Conservation (phyloP, 1,139 yeast genomes). For the Diutina ranongensis region DNA sequence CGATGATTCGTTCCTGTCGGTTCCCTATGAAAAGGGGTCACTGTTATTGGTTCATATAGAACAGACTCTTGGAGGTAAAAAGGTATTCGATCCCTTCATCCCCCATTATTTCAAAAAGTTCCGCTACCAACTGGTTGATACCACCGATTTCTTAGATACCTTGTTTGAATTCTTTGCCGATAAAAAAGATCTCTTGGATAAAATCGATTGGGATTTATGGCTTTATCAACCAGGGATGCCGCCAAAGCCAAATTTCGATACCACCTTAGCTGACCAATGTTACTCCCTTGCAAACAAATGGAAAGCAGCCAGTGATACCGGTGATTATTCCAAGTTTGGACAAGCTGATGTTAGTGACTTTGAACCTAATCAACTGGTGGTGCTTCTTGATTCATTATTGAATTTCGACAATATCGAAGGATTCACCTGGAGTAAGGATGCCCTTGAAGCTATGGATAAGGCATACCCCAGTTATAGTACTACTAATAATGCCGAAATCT, state of each 20-base stretch:
- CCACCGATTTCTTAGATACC: conserved; percentile 70
- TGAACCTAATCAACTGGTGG: conserved; percentile 66
- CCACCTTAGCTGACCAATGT: conserved; percentile 66
- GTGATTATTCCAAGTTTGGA: conserved; percentile 11
- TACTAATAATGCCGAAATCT: conserved; percentile 69
- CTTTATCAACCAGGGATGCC: conserved; percentile 77
- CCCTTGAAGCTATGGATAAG: conserved; percentile 29
- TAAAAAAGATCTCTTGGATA: conserved; percentile 39
- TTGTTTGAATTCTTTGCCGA: conserved; percentile 51
- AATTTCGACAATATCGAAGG: conserved; percentile 21
- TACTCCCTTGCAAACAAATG: conserved; percentile 56
- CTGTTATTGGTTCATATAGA: conserved; percentile 69
- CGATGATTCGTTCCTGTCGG: conserved; percentile 79
- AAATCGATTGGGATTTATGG: conserved; percentile 82
- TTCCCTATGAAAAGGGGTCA: conserved; percentile 88
- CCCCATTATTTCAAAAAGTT: conserved; percentile 64
- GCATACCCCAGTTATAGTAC: conserved; percentile 33
- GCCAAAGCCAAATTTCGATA: conserved; percentile 72
- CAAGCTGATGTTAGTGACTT: conserved; percentile 40
- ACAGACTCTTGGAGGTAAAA: conserved; percentile 43
- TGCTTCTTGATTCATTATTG: conserved; percentile 58
- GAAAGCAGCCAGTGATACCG: conserved; percentile 22
- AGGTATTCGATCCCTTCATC: conserved; percentile 65
- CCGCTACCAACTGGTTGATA: conserved; percentile 62
- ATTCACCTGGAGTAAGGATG: conserved; percentile 29